Evolutionary conservation across 345 rosid genomes (phyloP).

Genomic region (Viola odorata): DNA sequence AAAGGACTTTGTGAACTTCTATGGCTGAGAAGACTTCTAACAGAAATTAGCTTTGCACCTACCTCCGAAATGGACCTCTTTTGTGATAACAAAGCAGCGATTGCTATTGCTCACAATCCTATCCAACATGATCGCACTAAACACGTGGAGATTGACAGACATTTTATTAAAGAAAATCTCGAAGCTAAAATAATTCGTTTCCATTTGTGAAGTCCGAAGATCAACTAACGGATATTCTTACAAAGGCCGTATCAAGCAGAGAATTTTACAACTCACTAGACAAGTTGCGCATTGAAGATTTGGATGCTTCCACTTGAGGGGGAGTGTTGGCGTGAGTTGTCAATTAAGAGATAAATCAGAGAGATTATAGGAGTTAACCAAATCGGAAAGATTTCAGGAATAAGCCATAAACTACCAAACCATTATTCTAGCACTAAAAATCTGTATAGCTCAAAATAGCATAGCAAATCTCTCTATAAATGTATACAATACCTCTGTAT

Average conservation of each 20-base stretch:
- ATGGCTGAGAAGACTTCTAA: not conserved
- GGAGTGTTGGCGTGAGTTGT: no score
- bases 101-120: not conserved
- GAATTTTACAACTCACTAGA: no score
- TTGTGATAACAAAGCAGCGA: not conserved
- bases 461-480: no score
- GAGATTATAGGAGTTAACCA: no score
- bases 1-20: not conserved
- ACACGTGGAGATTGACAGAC: not conserved
- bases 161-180: not conserved
- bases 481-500: no score
- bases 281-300: no score
- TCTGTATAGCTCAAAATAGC: no score
- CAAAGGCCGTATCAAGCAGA: not conserved
- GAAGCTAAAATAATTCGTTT: not conserved
- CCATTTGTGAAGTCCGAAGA: not conserved
- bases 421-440: no score
- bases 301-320: no score
- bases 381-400: no score
- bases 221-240: not conserved
- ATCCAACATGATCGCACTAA: not conserved
- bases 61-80: not conserved
- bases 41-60: not conserved
- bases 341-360: no score
- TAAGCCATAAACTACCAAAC: no score